phyloP scores from a whole-genome alignment of 1,139 yeast species.

The Suhomyces maxii region DNA sequence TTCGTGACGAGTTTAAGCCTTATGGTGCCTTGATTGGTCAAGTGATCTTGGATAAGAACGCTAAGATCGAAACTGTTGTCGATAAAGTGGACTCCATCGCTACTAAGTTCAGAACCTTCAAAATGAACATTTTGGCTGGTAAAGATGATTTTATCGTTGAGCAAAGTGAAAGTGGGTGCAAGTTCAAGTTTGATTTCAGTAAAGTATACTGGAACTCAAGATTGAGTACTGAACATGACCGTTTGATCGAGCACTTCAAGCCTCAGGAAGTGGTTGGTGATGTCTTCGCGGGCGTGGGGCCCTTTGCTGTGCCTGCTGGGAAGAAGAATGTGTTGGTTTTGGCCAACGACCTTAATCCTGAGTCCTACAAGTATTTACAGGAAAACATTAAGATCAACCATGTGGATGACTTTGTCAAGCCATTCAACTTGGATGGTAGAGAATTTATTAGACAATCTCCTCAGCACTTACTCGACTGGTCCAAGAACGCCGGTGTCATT shows the following conservation, averaged over 20 bases:
- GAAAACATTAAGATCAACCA: slow-evolving; percentile 68
- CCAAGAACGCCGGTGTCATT: slow-evolving; percentile 23
- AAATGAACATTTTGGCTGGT: slow-evolving; percentile 93
- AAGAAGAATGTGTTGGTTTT: slow-evolving; percentile 75
- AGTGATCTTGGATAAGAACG: slow-evolving; percentile 84
- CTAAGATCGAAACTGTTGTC: slow-evolving; percentile 83
- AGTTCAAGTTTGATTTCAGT: slow-evolving; percentile 82
- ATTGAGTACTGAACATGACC: slow-evolving; percentile 87
- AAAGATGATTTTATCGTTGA: slow-evolving; percentile 70
- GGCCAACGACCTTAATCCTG: slow-evolving; percentile 94
- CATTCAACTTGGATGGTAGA: slow-evolving; percentile 80
- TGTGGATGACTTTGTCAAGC: slow-evolving; percentile 56
- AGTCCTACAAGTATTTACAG: slow-evolving; percentile 67
- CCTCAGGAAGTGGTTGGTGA: slow-evolving; percentile 80
- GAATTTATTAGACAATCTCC: slow-evolving; percentile 70
- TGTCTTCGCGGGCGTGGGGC: slow-evolving; percentile 99
- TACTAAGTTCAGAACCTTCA: slow-evolving; percentile 85
- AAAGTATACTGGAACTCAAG: slow-evolving; percentile 98
- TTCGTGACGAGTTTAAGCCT: slow-evolving; percentile 83
- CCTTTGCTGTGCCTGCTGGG: slow-evolving; percentile 96
- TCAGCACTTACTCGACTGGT: slow-evolving; percentile 44
- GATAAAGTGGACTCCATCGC: slow-evolving; percentile 88
- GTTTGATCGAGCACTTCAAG: slow-evolving; percentile 64
- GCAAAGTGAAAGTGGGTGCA: slow-evolving; percentile 86
- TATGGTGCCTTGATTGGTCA: slow-evolving; percentile 82